Conservation (phyloP, 2,329 filamentous ascomycete species). For the Neofusicoccum cordaticola region DNA sequence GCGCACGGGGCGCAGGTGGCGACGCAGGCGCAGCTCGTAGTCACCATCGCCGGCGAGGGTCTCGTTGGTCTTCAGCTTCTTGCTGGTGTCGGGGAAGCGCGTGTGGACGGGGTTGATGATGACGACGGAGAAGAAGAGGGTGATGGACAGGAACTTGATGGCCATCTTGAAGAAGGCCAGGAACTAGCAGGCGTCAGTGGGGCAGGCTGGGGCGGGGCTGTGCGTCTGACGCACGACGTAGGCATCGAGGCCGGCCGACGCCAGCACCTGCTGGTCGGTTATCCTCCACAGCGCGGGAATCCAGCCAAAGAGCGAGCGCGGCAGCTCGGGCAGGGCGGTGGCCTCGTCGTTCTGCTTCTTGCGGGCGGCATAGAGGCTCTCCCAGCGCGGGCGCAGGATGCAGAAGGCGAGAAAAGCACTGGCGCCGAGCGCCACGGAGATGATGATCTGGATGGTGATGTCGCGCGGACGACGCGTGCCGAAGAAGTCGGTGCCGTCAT, state of each 20-base stretch:
- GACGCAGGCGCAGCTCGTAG: slow-evolving; percentile 2
- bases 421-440: slow-evolving; percentile 69
- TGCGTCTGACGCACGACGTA: slow-evolving; percentile 66
- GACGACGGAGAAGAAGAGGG: slow-evolving; percentile 75
- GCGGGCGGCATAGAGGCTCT: slow-evolving; percentile 81
- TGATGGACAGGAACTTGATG: slow-evolving; percentile 73
- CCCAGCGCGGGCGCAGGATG: slow-evolving; percentile 86
- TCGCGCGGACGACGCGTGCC: slow-evolving; percentile 43
- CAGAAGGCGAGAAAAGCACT: slow-evolving; percentile 75
- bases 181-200: slow-evolving; percentile 53
- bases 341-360: slow-evolving; percentile 70
- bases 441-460: slow-evolving; percentile 61
- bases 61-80: slow-evolving; percentile 24
- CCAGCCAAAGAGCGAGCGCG: slow-evolving; percentile 88
- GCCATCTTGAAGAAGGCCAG: slow-evolving; percentile 95
- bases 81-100: slow-evolving; percentile 54
- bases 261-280: slow-evolving; percentile 83
- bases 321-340: slow-evolving; percentile 69
- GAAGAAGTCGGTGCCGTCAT: slow-evolving; percentile 24
- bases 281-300: slow-evolving; percentile 81
- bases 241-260: slow-evolving; percentile 88
- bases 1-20: background rate
- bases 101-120: slow-evolving; percentile 85
- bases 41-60: slow-evolving; percentile 12
- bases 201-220: background rate